These are phyloP conservation scores for Talaromyces sp. DNA, from an alignment of 2,329 filamentous ascomycete genomes.

Conservation along the genomic window DNA sequence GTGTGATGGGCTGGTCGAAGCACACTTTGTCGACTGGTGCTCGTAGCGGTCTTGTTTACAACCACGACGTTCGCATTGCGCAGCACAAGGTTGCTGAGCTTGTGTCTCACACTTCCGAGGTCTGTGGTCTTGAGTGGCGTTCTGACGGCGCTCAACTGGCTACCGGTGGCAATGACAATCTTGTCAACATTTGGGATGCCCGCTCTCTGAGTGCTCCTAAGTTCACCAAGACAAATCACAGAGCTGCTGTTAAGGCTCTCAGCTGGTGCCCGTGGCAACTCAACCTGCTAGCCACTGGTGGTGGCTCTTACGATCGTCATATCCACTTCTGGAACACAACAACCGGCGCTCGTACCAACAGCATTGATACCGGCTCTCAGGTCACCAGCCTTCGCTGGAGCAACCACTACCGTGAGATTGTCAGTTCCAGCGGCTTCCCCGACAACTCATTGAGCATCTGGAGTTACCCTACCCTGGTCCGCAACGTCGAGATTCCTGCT, in stretches of 20 bases:
- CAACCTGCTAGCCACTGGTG: conserved; percentile 94
- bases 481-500: conserved; percentile 96
- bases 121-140: conserved; percentile 97
- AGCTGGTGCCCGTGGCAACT: conserved; percentile 99
- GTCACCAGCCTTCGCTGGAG: conserved; percentile 97
- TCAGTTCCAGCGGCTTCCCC: conserved; percentile 97
- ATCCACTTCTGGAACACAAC: conserved; percentile 99
- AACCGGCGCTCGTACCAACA: conserved; percentile 95
- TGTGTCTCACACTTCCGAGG: conserved; percentile 94
- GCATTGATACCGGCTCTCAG: conserved; percentile 97
- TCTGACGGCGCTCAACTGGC: conserved; percentile 95
- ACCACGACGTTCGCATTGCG: conserved; percentile 96
- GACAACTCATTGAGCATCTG: conserved; percentile 99
- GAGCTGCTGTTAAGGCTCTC: conserved; percentile 95
- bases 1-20: conserved; percentile 99
- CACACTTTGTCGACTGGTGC: conserved; percentile 94
- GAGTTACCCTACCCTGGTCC: conserved; percentile 96
- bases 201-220: conserved; percentile 91
- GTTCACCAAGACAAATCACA: conserved; percentile 99
- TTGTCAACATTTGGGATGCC: conserved; percentile 98
- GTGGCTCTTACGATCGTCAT: conserved; percentile 93
- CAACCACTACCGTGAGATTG: conserved; percentile 95
- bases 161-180: conserved; percentile 97
- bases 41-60: conserved; percentile 92
- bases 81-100: conserved; percentile 98